Conservation (phyloP, 306 rosid species). For the Echinosophora koreensis region DNA sequence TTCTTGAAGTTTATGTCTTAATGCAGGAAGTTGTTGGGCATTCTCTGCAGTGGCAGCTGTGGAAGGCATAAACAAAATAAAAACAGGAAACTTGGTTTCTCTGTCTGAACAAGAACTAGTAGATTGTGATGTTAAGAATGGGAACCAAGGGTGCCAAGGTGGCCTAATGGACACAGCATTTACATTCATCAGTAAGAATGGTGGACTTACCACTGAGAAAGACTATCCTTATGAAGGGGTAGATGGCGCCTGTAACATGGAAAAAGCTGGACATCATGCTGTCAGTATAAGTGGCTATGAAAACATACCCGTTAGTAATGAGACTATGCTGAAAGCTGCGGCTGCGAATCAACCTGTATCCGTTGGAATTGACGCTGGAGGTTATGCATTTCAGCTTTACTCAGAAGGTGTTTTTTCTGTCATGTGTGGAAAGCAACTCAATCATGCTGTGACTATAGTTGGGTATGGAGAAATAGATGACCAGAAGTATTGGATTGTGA, state of each 20-base stretch:
- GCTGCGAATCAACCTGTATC: constrained; percentile 77
- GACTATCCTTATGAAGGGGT: constrained; percentile 66
- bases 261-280: constrained; percentile 32
- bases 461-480: constrained; percentile 61
- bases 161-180: constrained; percentile 79
- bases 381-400: constrained; percentile 68
- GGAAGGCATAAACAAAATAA: constrained; percentile 78
- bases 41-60: constrained; percentile 84
- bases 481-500: constrained; percentile 69
- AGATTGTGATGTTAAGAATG: constrained; percentile 64
- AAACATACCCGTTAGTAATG: constrained; percentile 60
- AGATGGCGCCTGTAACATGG: constrained; percentile 53
- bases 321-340: constrained; percentile 63
- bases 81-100: constrained; percentile 65
- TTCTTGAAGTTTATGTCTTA: constrained; percentile 12
- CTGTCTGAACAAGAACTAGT: constrained; percentile 79
- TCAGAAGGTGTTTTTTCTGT: constrained; percentile 72
- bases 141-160: constrained; percentile 73
- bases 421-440: constrained; percentile 61
- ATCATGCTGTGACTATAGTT: constrained; percentile 73
- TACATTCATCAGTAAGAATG: constrained; percentile 51
- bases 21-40: constrained; percentile 88
- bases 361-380: constrained; percentile 66
- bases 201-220: constrained; percentile 59
- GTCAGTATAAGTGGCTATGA: constrained; percentile 65